Conservation (phyloP, 2,329 filamentous ascomycete species). For the Fusarium agapanthi region DNA sequence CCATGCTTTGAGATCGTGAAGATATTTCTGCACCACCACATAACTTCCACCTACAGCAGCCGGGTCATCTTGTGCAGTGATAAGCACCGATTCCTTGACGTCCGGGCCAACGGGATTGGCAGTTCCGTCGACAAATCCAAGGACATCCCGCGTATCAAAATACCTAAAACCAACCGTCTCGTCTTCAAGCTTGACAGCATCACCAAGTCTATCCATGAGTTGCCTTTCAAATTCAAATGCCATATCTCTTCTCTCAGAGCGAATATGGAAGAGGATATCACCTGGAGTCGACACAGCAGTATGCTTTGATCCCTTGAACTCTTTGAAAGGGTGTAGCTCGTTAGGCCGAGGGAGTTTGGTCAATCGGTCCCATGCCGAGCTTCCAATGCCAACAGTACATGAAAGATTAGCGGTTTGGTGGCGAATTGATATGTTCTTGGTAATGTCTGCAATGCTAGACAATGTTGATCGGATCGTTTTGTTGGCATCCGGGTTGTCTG, state of each 20-base stretch:
- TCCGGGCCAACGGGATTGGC: conserved; percentile 63
- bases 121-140: conserved; percentile 69
- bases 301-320: conserved; percentile 57
- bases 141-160: conserved; percentile 65
- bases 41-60: conserved; percentile 60
- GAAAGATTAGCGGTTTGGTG: conserved; percentile 55
- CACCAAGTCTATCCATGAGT: conserved; percentile 58
- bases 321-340: conserved; percentile 61
- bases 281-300: conserved; percentile 64
- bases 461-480: conserved; percentile 55
- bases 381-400: conserved; percentile 65
- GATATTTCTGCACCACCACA: conserved; percentile 67
- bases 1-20: conserved; percentile 62
- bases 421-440: conserved; percentile 63
- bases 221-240: conserved; percentile 68
- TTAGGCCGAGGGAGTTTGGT: conserved; percentile 54
- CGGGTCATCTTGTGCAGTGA: conserved; percentile 53
- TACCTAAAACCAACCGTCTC: conserved; percentile 67
- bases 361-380: conserved; percentile 59
- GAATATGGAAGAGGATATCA: conserved; percentile 67
- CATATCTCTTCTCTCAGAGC: conserved; percentile 63
- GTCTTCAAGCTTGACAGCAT: conserved; percentile 58
- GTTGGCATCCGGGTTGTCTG: conserved; percentile 46
- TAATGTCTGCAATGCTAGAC: conserved; percentile 54
- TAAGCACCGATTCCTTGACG: conserved; percentile 53